Evolutionary conservation across 73 alveolate species (phyloP), one percentile per base, ranked within the genome.

Genomic region (Paramecium pentaurelia): DNA sequence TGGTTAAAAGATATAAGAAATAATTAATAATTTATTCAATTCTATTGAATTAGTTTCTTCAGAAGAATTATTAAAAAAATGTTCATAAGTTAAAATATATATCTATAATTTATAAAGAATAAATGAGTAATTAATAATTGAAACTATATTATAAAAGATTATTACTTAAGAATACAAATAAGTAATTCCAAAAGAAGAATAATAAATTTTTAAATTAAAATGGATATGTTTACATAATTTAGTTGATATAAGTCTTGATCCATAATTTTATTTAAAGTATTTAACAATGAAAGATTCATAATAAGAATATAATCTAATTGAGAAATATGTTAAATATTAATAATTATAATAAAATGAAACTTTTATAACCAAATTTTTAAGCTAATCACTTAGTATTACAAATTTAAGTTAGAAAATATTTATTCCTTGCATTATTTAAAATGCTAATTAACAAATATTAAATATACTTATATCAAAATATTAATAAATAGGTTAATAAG

Each of bases 211-310:
- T 7, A 80, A 80, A 80, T n/a, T 80, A 47, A 45, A 80, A 27
- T 80, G 91, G 91, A 80, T 80, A 4, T 45, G 77, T 18, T 47
- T 80, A 20, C 58, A 42, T 47, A 80, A 38, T 80, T 30, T 80
- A 7, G 37, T 22, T 27, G 91, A 80, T 25, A 30, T 28, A 49
- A 40, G 34, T 80, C n/a, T 36, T 0, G 71, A 42, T 11, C 77
- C 71, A 10, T 11, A 40, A 11, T 80, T 11, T 49, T 80, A 80
- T 49, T 12, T 12, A 75, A 38, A 75, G 12, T 38, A 38, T 36
- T 34, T 38, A 6, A 36, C 36, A 7, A 75, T 75, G 60, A 75
- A 75, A 20, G 88, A 75, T 75, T 36, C 60, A 7, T n/a, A 36
- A 38, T 75, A 36, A 38, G 88, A 75, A 42, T 75, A 75, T n/a